Evolutionary conservation across 495 filamentous ascomycete genomes (phyloP).

Genomic region (Penicillium mononematosum): DNA sequence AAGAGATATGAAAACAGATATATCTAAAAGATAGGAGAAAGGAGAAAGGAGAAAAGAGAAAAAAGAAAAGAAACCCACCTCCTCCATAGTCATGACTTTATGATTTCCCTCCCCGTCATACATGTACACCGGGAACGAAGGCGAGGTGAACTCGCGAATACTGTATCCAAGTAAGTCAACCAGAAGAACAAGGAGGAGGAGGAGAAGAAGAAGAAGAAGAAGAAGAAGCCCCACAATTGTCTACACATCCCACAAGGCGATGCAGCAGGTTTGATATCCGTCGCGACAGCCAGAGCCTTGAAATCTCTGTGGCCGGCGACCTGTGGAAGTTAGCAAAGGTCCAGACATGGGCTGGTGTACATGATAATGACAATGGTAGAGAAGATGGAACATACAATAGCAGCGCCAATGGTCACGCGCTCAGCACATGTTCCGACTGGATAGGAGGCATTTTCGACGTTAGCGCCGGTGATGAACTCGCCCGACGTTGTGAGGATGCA

Average conservation of each 20-base stretch:
- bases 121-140: slow-evolving; percentile 81
- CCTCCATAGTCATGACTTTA: slow-evolving; percentile 67
- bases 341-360: not conserved
- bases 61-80: slow-evolving; percentile 50
- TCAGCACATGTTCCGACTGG: slow-evolving; percentile 95
- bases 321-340: slow-evolving; percentile 25
- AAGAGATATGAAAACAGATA: not conserved
- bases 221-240: slow-evolving; percentile 36
- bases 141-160: slow-evolving; percentile 73
- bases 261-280: slow-evolving; percentile 71
- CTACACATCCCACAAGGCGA: slow-evolving; percentile 71
- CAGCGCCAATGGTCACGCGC: slow-evolving; percentile 76
- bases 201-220: not conserved
- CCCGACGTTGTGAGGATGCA: slow-evolving; percentile 66
- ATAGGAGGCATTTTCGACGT: slow-evolving; percentile 92
- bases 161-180: slow-evolving; percentile 36
- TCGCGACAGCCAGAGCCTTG: slow-evolving; percentile 82
- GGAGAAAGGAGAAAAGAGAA: slow-evolving; percentile 1
- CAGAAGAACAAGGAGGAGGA: not conserved
- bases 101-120: slow-evolving; percentile 72
- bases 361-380: not conserved
- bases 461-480: slow-evolving; percentile 71
- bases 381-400: slow-evolving; percentile 53
- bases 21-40: not conserved
- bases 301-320: slow-evolving; percentile 66